Percentiles rank a stretch among this genome's conserved stretches.
These are phyloP conservation scores for Salix purpurea DNA, from an alignment of 345 rosid species.

Conservation along the genomic window DNA sequence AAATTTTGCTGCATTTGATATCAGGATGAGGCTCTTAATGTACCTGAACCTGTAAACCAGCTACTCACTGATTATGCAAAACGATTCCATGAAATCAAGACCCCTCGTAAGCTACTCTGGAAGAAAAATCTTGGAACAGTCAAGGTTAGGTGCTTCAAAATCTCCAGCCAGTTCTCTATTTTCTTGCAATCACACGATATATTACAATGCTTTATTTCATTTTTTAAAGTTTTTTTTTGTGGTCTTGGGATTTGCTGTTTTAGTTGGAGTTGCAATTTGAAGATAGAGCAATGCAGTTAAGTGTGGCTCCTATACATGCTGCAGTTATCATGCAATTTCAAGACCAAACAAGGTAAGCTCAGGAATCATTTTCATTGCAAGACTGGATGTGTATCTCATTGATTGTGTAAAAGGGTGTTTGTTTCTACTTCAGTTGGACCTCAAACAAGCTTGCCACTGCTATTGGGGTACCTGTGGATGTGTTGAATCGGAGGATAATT, in stretches of 20 bases:
- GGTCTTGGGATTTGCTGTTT: slow-evolving; percentile 15
- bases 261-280: slow-evolving; percentile 94
- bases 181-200: background rate
- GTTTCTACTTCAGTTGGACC: slow-evolving; percentile 63
- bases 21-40: slow-evolving; percentile 78
- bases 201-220: background rate
- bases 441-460: slow-evolving; percentile 64
- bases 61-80: slow-evolving; percentile 77
- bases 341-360: slow-evolving; percentile 64
- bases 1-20: slow-evolving; percentile 9
- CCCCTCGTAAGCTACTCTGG: slow-evolving; percentile 94
- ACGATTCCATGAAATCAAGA: slow-evolving; percentile 75
- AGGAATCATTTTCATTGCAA: slow-evolving; percentile 9
- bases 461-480: slow-evolving; percentile 66
- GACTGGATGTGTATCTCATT: background rate
- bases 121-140: slow-evolving; percentile 95
- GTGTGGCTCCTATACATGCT: slow-evolving; percentile 84
- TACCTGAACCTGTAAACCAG: slow-evolving; percentile 70
- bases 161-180: background rate
- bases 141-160: slow-evolving; percentile 48
- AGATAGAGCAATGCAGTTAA: slow-evolving; percentile 70
- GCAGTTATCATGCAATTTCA: slow-evolving; percentile 93
- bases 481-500: slow-evolving; percentile 64
- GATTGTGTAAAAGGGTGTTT: slow-evolving; percentile 1
- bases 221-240: background rate